Evolutionary conservation across 805 yeast species (phyloP), one percentile per base, ranked within the genome.

Genomic region (Metschnikowia gelsemii): DNA sequence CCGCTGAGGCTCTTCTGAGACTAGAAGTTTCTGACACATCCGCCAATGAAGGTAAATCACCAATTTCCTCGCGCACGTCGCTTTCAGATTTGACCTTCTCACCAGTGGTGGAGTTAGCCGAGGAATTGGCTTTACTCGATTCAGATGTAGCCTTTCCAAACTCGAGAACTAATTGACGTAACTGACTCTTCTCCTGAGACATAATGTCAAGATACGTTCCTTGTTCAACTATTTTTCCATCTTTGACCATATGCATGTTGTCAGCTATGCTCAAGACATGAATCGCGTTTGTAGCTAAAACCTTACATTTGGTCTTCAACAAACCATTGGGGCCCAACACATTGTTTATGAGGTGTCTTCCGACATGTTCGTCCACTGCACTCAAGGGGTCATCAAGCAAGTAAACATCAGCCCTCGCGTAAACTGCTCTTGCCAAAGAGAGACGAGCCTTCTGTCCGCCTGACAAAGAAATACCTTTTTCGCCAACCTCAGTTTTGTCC

Each of bases 401-500:
- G 60, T 87, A 89, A 22, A 93, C 79, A 58, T 93, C 98, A 3
- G 98, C 95, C 50, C 98, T 76, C 9, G 96, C 78, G 60, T 93
- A 93, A 8, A 93, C 96, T 9, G 99, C 97, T 60, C 99, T 79
- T 0, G 99, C 99, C 39, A 93, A 75, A 1, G 96, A 82, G 26
- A 93, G 74, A 61, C 99, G 81, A 0, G 99, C 98, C 73, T 93
- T 93, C 64, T 93, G 99, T 32, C 99, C 99, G 38, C 99, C 99
- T 30, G 96, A 87, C 36, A 93, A 72, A 11, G 97, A 87, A 38
- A 93, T 90, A 50, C 99, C 99, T 62, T 91, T 88, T 67, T 93
- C 99, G 49, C 99, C 99, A 43, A 93, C 98, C 54, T 86, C 79
- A 5, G 99, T 93, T 38, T 73, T 73, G 61, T 93, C 98, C 40